These are phyloP conservation scores for Zalaria obscura DNA, from an alignment of 2,329 filamentous ascomycete species.

Conservation along the genomic window DNA sequence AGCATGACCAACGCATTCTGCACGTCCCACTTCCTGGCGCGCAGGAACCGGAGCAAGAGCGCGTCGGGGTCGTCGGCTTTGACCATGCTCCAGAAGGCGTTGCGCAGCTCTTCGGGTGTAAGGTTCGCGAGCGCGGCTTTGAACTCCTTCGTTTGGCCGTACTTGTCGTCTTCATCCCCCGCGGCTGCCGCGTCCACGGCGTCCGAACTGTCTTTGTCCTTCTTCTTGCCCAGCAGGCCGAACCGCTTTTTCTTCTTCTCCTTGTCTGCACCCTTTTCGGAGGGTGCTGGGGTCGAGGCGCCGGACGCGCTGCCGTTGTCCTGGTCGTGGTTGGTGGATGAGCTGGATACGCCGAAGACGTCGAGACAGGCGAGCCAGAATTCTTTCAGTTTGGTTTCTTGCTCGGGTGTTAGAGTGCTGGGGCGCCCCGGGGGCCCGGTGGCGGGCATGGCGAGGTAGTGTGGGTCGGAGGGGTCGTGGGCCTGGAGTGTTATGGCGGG, in stretches of 20 bases:
- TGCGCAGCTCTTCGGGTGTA: constrained; percentile 63
- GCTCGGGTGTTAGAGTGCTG: constrained; percentile 75
- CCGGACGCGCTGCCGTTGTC: constrained; percentile 13
- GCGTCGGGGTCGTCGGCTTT: constrained; percentile 93
- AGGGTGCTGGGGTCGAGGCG: constrained; percentile 6
- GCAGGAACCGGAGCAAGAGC: constrained; percentile 64
- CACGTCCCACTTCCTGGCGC: constrained; percentile 91
- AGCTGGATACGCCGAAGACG: constrained; percentile 49
- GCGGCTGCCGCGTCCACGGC: constrained; percentile 19
- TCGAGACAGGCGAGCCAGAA: constrained; percentile 69
- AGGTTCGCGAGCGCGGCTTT: constrained; percentile 65
- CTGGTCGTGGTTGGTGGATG: constrained; percentile 6
- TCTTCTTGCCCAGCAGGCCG: constrained; percentile 49
- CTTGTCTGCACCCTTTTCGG: constrained; percentile 22
- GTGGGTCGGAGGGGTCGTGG: constrained; percentile 1
- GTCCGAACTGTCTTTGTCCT: constrained; percentile 31
- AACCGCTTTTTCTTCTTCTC: constrained; percentile 66
- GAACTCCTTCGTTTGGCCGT: constrained; percentile 78
- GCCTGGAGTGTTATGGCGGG: constrained; percentile 3
- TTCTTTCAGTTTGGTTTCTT: constrained; percentile 77
- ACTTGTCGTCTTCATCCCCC: constrained; percentile 66
- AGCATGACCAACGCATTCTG: constrained; percentile 89
- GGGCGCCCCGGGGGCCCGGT: constrained; percentile 53
- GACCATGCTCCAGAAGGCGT: constrained; percentile 81
- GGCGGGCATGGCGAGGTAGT: constrained; percentile 19